Percentiles rank a stretch among this genome's conserved stretches.
Conservation (phyloP, 208 protist species). For the Acanthamoeba triangularis region DNA sequence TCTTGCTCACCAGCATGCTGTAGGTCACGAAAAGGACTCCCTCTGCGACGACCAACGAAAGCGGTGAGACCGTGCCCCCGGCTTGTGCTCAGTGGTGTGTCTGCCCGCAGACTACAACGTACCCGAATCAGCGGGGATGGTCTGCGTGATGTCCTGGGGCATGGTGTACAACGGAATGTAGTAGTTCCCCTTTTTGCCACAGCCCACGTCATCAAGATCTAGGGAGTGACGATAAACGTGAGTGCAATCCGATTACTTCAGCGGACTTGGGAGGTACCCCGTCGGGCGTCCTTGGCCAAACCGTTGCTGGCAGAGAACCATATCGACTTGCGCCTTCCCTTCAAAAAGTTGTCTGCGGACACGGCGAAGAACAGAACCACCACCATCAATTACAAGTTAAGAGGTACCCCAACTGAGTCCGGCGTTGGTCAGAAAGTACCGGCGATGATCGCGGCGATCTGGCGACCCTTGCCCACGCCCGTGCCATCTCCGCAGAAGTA, state of each 20-base stretch:
- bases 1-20: slow-evolving; percentile 65
- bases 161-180: slow-evolving; percentile 33
- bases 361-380: too few relatives aligned
- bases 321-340: slow-evolving; percentile 68
- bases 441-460: slow-evolving; percentile 79
- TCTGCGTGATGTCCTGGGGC: not conserved
- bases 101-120: not conserved
- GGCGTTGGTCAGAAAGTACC: not conserved
- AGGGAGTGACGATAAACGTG: not conserved
- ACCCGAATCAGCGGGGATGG: not conserved
- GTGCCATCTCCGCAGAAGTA: slow-evolving; percentile 86
- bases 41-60: not conserved
- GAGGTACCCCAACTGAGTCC: too few relatives aligned
- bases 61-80: too few relatives aligned
- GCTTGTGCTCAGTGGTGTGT: not conserved
- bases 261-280: not conserved
- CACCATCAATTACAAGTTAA: too few relatives aligned
- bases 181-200: not conserved
- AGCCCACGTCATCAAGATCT: slow-evolving; percentile 56
- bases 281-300: slow-evolving; percentile 26
- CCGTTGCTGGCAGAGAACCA: slow-evolving; percentile 77
- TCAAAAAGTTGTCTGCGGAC: slow-evolving; percentile 66
- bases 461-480: slow-evolving; percentile 83
- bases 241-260: not conserved
- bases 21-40: slow-evolving; percentile 76